phyloP scores from a whole-genome alignment of 1,139 yeast species.

The Pneumocystis wakefieldiae region DNA sequence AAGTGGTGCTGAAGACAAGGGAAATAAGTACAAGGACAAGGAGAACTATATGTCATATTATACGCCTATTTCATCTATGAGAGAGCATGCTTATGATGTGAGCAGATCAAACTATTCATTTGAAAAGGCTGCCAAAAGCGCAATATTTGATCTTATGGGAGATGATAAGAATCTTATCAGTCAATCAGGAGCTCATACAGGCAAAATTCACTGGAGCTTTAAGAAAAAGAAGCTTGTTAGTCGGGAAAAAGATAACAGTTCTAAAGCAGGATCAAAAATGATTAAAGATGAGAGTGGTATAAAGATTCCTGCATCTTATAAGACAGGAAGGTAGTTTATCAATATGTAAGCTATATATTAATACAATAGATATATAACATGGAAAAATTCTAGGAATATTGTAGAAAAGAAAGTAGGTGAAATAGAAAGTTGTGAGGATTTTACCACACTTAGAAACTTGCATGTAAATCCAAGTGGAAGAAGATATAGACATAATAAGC shows the following conservation, averaged over 20 bases:
- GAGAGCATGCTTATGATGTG: conserved; percentile 60
- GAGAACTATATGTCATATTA: conserved; percentile 74
- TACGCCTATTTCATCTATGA: conserved; percentile 67
- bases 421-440: conserved; percentile 21
- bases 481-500: conserved; percentile 40
- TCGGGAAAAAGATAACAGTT: conserved; percentile 11
- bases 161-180: conserved; percentile 38
- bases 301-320: conserved; percentile 77
- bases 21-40: conserved; percentile 57
- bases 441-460: conserved; percentile 12
- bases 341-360: conserved; percentile 71
- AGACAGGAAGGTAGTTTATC: conserved; percentile 54
- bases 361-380: conserved; percentile 36
- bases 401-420: conserved; percentile 15
- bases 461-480: conserved; percentile 26
- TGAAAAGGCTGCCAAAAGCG: conserved; percentile 68
- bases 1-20: conserved; percentile 22
- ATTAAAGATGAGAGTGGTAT: conserved; percentile 94
- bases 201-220: conserved; percentile 70
- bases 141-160: conserved; percentile 68
- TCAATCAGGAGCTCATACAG: conserved; percentile 26
- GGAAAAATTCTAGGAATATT: conserved; percentile 43
- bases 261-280: conserved; percentile 34
- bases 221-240: conserved; percentile 36
- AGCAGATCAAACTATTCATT: conserved; percentile 35